Evolutionary conservation across 768 basidiomycete species (phyloP).

Genomic region (Xanthoconium stramineum): DNA sequence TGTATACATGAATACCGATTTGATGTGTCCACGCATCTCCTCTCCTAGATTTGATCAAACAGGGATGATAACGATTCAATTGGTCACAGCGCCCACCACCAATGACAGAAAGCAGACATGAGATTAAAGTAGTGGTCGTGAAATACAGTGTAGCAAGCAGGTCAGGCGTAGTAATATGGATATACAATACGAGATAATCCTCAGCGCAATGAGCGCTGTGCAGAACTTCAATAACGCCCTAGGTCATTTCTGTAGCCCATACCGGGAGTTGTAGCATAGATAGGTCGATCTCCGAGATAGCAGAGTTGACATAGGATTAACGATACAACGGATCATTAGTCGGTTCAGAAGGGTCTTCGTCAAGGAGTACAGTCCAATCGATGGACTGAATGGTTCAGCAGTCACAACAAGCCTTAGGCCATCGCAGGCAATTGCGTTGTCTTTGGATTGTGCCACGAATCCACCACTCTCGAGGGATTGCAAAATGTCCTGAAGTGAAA

Average conservation of each 20-base stretch:
- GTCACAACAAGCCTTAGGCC: not conserved
- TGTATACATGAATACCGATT: too few relatives aligned
- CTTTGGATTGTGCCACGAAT: not conserved
- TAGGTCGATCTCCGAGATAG: conserved; percentile 5
- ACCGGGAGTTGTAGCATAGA: conserved; percentile 6
- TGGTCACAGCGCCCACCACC: too few relatives aligned
- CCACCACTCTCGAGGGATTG: not conserved
- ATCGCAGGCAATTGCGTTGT: not conserved
- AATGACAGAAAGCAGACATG: too few relatives aligned
- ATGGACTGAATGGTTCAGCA: not conserved
- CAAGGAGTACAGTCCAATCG: conserved; percentile 13
- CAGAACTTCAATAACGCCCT: not conserved
- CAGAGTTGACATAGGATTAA: not conserved
- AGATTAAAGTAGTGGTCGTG: not conserved
- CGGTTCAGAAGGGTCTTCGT: not conserved
- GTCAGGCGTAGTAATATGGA: not conserved
- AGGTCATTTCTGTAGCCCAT: not conserved
- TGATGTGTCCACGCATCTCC: too few relatives aligned
- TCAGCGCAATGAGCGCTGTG: not conserved
- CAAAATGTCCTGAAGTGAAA: conserved; percentile 4
- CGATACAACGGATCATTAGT: not conserved
- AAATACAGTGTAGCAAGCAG: not conserved
- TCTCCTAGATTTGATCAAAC: too few relatives aligned
- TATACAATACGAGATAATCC: not conserved
- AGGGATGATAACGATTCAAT: too few relatives aligned